Evolutionary conservation across 73 alveolate species (phyloP), one percentile per base, ranked within the genome.

Genomic region (Blepharisma stoltei): DNA sequence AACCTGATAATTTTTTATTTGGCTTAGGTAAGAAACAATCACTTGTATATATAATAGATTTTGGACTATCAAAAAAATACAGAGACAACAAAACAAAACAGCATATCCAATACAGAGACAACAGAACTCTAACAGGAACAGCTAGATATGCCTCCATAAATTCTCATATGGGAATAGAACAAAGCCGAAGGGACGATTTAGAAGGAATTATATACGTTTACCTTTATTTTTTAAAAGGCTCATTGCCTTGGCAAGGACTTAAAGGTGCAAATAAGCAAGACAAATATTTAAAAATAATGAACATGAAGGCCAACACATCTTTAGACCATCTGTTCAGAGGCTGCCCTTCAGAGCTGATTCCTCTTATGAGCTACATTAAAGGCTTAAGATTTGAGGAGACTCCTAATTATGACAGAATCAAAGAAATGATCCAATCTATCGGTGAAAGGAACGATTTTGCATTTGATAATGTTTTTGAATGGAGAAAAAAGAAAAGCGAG

Each of bases 171-270:
- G 94, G 93, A 27, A 52, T 82, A 8, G 96, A 89, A 65, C 80
- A 89, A 55, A 77, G 95, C 43, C 70, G 96, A 70, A 86, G 96
- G 75, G 85, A 86, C 88, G 96, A 89, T 65, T 52, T 89, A 21
- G 96, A 89, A 60, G 85, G 89, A 52, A 43, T 89, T 21, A 92
- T 89, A 0, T 87, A 86, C 48, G 84, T 87, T 48, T 52, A 86
- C 38, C 73, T 81, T n/a, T 81, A 81, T 53, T 81, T 81, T 53
- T 54, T 81, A 32, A 81, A 81, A 54, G 88, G 88, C 11, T 54
- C 78, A 6, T 47, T 81, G 14, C 98, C 98, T 38, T 93, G 98
- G 98, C 86, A 88, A 78, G 98, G 98, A 0, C 84, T 86, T 90
- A 70, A 83, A 55, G 96, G 95, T 1, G 80, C 84, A 60, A 86